phyloP scores from a whole-genome alignment of 2,329 filamentous ascomycete species.

The Byssothecium circinans region DNA sequence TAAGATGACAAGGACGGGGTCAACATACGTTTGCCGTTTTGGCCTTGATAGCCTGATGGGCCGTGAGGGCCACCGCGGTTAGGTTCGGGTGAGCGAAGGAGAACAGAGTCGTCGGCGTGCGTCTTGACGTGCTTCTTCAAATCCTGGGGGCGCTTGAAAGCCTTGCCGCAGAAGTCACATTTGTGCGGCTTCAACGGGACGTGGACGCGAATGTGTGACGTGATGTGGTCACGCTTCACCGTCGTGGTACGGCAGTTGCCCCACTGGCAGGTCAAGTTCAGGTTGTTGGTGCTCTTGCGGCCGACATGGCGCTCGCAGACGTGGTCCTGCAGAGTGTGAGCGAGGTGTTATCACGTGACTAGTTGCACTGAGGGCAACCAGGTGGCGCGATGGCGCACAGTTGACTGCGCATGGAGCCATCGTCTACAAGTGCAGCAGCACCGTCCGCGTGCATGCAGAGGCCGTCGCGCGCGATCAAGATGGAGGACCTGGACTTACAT shows the following conservation, averaged over 20 bases:
- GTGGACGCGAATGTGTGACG: conserved; percentile 96
- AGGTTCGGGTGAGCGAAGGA: conserved; percentile 65
- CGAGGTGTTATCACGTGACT: too few species aligned
- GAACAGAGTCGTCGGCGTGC: conserved; percentile 90
- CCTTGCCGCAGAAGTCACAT: conserved; percentile 97
- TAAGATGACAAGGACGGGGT: conserved; percentile 4
- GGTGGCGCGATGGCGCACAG: too few species aligned
- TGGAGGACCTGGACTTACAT: too few species aligned
- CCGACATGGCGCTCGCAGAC: conserved; percentile 98
- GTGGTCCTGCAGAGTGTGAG: conserved; percentile 69
- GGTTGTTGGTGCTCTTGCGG: conserved; percentile 98
- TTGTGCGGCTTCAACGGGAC: conserved; percentile 99
- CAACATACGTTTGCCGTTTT: conserved; percentile 46
- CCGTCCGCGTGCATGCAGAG: too few species aligned
- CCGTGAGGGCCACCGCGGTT: conserved; percentile 49
- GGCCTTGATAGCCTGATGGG: conserved; percentile 38
- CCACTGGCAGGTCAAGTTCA: conserved; percentile 97
- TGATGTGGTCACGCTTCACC: conserved; percentile 98
- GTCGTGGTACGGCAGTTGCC: conserved; percentile 94
- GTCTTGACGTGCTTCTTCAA: conserved; percentile 99
- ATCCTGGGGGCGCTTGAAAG: conserved; percentile 98
- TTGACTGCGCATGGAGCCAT: too few species aligned
- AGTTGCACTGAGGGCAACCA: too few species aligned
- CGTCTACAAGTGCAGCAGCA: too few species aligned
- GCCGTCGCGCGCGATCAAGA: too few species aligned